Evolutionary conservation across 768 basidiomycete genomes (phyloP).

Genomic region (Myochromella boudieri): DNA sequence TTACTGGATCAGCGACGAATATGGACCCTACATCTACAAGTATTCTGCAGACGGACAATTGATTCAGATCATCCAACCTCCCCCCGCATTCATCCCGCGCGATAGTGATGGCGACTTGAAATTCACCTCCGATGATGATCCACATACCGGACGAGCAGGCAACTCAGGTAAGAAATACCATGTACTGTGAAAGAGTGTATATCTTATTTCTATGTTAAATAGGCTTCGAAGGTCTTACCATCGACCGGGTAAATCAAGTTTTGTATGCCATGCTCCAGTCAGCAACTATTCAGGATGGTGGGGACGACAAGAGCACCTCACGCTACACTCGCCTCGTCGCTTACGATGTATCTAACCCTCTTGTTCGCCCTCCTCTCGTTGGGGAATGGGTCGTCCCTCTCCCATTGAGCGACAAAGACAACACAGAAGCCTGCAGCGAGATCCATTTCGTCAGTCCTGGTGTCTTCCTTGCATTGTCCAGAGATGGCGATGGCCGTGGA

Average conservation of each 20-base stretch:
- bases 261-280: slow-evolving; percentile 66
- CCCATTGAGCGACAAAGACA: slow-evolving; percentile 49
- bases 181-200: not conserved
- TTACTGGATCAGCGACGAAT: slow-evolving; percentile 69
- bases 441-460: slow-evolving; percentile 51
- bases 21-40: slow-evolving; percentile 65
- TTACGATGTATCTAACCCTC: slow-evolving; percentile 45
- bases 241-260: slow-evolving; percentile 43
- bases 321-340: slow-evolving; percentile 57
- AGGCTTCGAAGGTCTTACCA: slow-evolving; percentile 64
- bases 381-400: slow-evolving; percentile 65
- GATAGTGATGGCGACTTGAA: slow-evolving; percentile 42
- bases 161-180: slow-evolving; percentile 47
- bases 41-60: slow-evolving; percentile 47
- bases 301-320: slow-evolving; percentile 41
- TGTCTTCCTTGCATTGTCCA: slow-evolving; percentile 58
- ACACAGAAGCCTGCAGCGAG: slow-evolving; percentile 55
- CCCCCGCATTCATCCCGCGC: slow-evolving; percentile 52
- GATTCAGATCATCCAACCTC: slow-evolving; percentile 58
- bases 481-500: slow-evolving; percentile 63
- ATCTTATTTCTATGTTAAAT: not conserved
- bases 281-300: slow-evolving; percentile 66
- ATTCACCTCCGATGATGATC: slow-evolving; percentile 50
- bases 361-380: slow-evolving; percentile 34
- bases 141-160: slow-evolving; percentile 49